Base-by-base conservation (phyloP, 2,329 filamentous ascomycete genomes). In the Claviceps sp. region DNA sequence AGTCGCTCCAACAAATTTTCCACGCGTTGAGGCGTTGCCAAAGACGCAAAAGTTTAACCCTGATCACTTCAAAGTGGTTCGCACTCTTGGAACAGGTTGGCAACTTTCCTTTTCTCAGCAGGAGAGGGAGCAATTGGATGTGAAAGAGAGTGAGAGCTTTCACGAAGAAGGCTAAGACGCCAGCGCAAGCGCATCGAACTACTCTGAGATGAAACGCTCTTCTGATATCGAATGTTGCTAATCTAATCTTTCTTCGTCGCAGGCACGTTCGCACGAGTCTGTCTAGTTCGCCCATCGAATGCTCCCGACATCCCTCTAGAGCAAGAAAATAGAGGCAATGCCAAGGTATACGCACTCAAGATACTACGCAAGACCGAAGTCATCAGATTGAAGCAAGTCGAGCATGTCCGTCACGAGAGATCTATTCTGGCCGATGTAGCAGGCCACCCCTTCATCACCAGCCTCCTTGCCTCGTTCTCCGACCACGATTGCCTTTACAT, bases 361-460 rank as follows among this genome's bases (percentile, higher is more conserved):
- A 88, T 89, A 52, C 68, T 91, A 57, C 80, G 85, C 56, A 84
- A 84, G 63, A 75, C 79, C 51, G 77, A 83, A 61, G 83, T 93
- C 45, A 85, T 93, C 65, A 83, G 83, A 56, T 77, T 91, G 53
- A 91, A 91, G 73, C 87, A 93, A 64, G 83, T 91, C 58, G 86
- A 91, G 68, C 87, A 93, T 67, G 86, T 91, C 51, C 83, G 85
- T 55, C 86, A 90, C 68, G 87, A 93, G 73, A 83, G 86, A 59
- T 79, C 82, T 56, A 83, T 91, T 58, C 79, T 93, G 49, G 79
- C 81, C 61, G 82, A 86, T 57, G 84, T 91, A 47, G 82, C 84
- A 46, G 86, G 86, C 23, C 83, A 90, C 63, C 87, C 87, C 23
- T 93, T 91, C 68, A 90, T 93, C 64, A 90, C 87, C 50, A 83